Base-by-base conservation (phyloP, 2,329 filamentous ascomycete species). In the Xylariaceae sp. region DNA sequence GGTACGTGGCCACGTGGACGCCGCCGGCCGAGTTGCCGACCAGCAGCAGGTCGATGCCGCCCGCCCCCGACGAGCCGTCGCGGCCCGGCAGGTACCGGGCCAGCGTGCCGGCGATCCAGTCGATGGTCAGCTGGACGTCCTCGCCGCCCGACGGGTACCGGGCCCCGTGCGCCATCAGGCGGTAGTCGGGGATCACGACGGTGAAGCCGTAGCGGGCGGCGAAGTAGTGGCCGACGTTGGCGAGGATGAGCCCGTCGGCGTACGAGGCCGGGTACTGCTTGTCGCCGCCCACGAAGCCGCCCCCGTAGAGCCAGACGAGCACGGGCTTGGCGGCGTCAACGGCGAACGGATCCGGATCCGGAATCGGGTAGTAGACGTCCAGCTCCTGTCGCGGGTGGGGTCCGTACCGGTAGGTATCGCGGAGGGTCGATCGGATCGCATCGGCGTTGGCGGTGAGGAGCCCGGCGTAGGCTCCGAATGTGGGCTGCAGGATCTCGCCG, bases 11-110 rank as follows among this genome's bases (percentile, higher is more conserved):
- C 14, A 53, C 36, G 33, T 64, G 59, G 7, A 61, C 51, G 15
- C 58, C 60, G 7, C 61, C 61, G 2, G 59, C 60, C 3, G 60
- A 63, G 37, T 63, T 63, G 0, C 61, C 61, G 43, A 64, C 45
- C 10, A 63, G 33, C 36, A 56, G 57, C 2, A 64, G 30, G 35
- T 63, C 53, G 18, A 57, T 44, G 4, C 44, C 46, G 17, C 45
- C 50, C 10, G 46, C 44, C 2, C 53, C 49, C 2, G 44, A 41
- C 25, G 40, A 41, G n/a, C n/a, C n/a, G n/a, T n/a, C n/a, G n/a
- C n/a, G n/a, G n/a, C n/a, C n/a, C n/a, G n/a, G n/a, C n/a, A n/a
- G n/a, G n/a, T n/a, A n/a, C 31, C 35, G 23, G 12, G 47, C 33
- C 14, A 53, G 36, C 18, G 44, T 46, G 4, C 36, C 28, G 19